Evolutionary conservation across 768 basidiomycete genomes (phyloP).

Genomic region (Antrodiella citrinella): DNA sequence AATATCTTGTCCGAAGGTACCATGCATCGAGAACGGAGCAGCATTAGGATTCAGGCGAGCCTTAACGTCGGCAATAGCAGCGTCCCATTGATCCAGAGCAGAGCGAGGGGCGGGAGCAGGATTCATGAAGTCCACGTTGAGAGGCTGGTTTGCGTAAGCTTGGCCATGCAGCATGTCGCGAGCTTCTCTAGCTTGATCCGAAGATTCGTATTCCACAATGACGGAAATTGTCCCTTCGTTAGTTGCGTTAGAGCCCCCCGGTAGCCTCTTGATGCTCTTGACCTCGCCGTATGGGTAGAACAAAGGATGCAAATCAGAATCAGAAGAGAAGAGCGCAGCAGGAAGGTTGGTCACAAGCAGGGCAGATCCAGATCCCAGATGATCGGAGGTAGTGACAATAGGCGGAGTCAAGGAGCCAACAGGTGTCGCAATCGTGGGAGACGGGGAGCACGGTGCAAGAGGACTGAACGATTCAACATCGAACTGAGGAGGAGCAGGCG

Average conservation of each 20-base stretch:
- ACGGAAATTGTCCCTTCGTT: constrained; percentile 40
- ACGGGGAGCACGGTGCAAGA: background rate
- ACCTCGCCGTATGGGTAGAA: constrained; percentile 66
- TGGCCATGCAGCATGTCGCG: constrained; percentile 55
- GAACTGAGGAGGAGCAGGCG: constrained; percentile 13
- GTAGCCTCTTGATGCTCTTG: constrained; percentile 48
- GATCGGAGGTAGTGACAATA: constrained; percentile 4
- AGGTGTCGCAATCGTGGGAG: constrained; percentile 4
- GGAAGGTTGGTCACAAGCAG: constrained; percentile 57
- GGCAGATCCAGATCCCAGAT: constrained; percentile 5
- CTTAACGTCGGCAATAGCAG: constrained; percentile 11
- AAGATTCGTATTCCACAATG: constrained; percentile 54
- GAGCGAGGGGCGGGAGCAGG: background rate
- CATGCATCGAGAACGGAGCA: constrained; percentile 20
- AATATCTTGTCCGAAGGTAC: background rate
- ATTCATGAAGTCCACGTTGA: constrained; percentile 31
- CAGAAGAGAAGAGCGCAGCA: constrained; percentile 55
- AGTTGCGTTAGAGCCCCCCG: constrained; percentile 24
- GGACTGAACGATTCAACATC: constrained; percentile 10
- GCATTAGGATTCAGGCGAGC: constrained; percentile 26
- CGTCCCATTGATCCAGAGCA: constrained; percentile 1
- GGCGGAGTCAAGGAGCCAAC: background rate
- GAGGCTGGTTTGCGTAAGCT: constrained; percentile 41
- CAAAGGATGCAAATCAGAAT: constrained; percentile 62
- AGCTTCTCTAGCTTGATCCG: constrained; percentile 54